Base-by-base conservation (phyloP, 163 green algal species). In the Picocystis sp. region DNA sequence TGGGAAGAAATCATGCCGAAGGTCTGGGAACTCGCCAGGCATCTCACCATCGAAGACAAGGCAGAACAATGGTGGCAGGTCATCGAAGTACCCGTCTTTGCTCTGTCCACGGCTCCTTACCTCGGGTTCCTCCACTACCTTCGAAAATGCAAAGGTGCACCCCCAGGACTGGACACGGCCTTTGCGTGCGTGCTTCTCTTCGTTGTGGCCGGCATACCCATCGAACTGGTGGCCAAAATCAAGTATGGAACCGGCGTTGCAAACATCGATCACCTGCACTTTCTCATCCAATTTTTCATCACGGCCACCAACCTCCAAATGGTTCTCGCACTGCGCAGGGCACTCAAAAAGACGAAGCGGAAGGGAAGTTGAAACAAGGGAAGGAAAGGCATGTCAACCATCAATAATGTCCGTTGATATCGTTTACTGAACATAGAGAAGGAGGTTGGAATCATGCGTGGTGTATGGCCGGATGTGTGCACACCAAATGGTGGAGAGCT, bases 201-300 rank as follows among this genome's bases (percentile, higher is more conserved):
- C 29, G 55, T 61, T 13, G 33, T 61, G 1, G 29, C 43, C 15
- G 49, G 43, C 22, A 61, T 61, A 22, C 55, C 55, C 3, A 35
- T 45, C 15, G 55, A 61, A 47, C 35, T 35, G 55, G 53, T 55
- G 46, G 54, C 55, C 3, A 43, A 56, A n/a, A 17, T 44, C n/a
- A 24, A 14, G 22, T 61, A 61, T 17, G 55, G 45, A 10, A 14
- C 15, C 14, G 42, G 53, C 46, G 17, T 61, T 33, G 38, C 15
- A 6, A 61, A 61, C 43, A 52, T 61, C 22, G 55, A 61, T 47
- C 21, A 46, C 10, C 29, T 61, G 22, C 55, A 61, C 47, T 61
- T 61, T 43, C 22, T 52, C 11, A 52, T 52, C 23, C 55, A 61
- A 34, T 22, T 33, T 5, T 35, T 45, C 1, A 52, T 61, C 15